Evolutionary conservation across 768 basidiomycete genomes (phyloP).

Genomic region (Chlorophyllum brunneum): DNA sequence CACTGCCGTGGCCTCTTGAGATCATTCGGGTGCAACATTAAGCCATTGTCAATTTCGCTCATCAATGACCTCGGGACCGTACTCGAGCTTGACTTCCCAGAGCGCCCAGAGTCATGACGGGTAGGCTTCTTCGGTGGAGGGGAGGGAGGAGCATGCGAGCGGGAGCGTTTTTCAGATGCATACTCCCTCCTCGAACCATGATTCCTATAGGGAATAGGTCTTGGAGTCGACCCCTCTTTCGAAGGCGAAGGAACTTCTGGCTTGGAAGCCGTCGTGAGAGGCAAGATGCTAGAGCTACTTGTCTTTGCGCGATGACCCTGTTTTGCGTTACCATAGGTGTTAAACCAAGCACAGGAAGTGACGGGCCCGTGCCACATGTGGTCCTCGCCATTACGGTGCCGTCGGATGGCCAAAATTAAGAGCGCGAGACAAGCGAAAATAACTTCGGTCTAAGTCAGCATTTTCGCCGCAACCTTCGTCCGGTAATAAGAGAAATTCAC

Average conservation of each 20-base stretch:
- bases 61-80: conserved; percentile 29
- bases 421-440: conserved; percentile 33
- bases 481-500: conserved; percentile 21
- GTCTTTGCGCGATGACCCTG: conserved; percentile 31
- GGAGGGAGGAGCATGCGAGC: background rate
- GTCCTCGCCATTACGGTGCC: conserved; percentile 41
- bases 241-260: conserved; percentile 18
- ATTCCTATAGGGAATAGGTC: conserved; percentile 26
- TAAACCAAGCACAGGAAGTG: conserved; percentile 72
- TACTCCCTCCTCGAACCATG: conserved; percentile 23
- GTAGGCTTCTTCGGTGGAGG: conserved; percentile 18
- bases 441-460: conserved; percentile 24
- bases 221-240: conserved; percentile 17
- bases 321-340: conserved; percentile 39
- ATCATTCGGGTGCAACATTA: conserved; percentile 35
- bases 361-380: conserved; percentile 70
- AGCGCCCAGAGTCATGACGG: conserved; percentile 27
- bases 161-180: conserved; percentile 6
- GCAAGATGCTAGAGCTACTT: conserved; percentile 34
- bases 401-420: conserved; percentile 37
- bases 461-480: background rate
- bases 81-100: conserved; percentile 25
- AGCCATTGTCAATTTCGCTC: conserved; percentile 37
- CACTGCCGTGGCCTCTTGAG: conserved; percentile 4
- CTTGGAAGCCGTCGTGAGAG: conserved; percentile 23